A percentile compares a stretch with the other conserved stretches of the same genome.
Evolutionary conservation across 2,329 filamentous ascomycete species (phyloP).

Genomic region (Tolypocladium endophyticum): DNA sequence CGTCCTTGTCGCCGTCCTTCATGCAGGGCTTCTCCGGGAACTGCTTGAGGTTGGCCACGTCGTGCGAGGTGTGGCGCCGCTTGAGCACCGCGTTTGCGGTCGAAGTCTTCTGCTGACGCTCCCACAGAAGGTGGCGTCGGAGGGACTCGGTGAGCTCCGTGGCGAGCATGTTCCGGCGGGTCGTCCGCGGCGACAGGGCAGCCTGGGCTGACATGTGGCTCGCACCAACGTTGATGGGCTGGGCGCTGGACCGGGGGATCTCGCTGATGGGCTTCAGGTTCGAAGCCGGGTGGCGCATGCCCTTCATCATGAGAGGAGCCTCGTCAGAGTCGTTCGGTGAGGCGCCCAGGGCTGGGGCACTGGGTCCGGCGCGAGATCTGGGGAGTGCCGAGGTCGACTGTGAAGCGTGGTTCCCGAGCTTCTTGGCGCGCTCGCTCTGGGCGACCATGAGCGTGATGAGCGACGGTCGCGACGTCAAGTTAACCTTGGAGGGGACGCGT

Average conservation of each 20-base stretch:
- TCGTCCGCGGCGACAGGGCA: conserved; percentile 82
- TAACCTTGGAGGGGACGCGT: conserved; percentile 78
- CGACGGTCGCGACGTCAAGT: conserved; percentile 76
- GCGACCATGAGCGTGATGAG: conserved; percentile 82
- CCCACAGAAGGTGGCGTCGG: conserved; percentile 84
- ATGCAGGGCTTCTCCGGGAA: conserved; percentile 59
- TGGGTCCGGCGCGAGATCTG: conserved; percentile 42
- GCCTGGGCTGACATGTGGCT: conserved; percentile 56
- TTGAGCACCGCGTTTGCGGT: conserved; percentile 83
- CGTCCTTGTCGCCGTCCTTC: conserved; percentile 49
- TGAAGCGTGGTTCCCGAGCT: conserved; percentile 57
- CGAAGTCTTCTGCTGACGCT: conserved; percentile 87
- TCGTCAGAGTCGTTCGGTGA: conserved; percentile 52
- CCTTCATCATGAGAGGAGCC: conserved; percentile 54
- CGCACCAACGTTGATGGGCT: conserved; percentile 69
- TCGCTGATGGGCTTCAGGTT: conserved; percentile 45
- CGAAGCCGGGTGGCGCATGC: conserved; percentile 31
- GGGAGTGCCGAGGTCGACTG: conserved; percentile 60
- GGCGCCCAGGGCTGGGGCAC: conserved; percentile 30
- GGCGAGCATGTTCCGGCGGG: conserved; percentile 87
- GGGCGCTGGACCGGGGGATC: conserved; percentile 54
- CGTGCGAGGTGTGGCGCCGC: conserved; percentile 80
- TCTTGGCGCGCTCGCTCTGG: conserved; percentile 61
- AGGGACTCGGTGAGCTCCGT: conserved; percentile 91
- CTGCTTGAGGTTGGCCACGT: conserved; percentile 79